phyloP scores from a whole-genome alignment of 2,329 filamentous ascomycete genomes.

The Trichoderma brevicompactum region DNA sequence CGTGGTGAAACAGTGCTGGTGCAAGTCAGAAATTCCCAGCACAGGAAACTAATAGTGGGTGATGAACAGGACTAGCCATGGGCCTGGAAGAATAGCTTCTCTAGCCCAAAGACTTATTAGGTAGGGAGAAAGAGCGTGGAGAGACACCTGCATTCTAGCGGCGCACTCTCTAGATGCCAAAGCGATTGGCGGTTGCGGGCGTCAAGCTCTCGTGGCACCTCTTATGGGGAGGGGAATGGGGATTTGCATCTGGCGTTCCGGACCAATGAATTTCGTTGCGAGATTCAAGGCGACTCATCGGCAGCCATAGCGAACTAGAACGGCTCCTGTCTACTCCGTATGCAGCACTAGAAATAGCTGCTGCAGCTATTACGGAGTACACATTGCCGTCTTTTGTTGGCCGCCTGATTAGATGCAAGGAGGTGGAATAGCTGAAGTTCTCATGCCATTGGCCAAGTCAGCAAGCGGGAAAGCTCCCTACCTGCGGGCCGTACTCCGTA shows the following conservation, averaged over 20 bases:
- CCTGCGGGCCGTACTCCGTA: conserved; percentile 22
- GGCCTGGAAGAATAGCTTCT: background rate
- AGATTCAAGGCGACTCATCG: conserved; percentile 8
- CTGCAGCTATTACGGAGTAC: conserved; percentile 15
- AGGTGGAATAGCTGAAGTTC: conserved; percentile 1
- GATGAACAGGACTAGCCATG: background rate
- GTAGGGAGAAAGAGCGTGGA: conserved; percentile 5
- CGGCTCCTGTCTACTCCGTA: conserved; percentile 9
- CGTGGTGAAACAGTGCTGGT: conserved; percentile 4
- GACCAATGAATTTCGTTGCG: background rate
- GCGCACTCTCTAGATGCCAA: background rate
- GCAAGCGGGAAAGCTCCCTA: conserved; percentile 2
- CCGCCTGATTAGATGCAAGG: conserved; percentile 2
- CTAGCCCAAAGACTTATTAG: background rate
- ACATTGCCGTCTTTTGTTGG: conserved; percentile 18
- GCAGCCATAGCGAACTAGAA: conserved; percentile 7
- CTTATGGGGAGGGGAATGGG: background rate
- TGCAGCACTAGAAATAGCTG: conserved; percentile 8
- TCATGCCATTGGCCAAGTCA: conserved; percentile 6
- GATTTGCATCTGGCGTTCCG: background rate
- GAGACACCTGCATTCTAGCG: background rate
- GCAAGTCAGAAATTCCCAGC: conserved; percentile 4
- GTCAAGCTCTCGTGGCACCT: conserved; percentile 20
- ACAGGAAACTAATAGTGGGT: background rate
- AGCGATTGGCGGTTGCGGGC: conserved; percentile 13